Conservation (phyloP, 2,329 filamentous ascomycete genomes). For the Verticillium nonalfalfae region DNA sequence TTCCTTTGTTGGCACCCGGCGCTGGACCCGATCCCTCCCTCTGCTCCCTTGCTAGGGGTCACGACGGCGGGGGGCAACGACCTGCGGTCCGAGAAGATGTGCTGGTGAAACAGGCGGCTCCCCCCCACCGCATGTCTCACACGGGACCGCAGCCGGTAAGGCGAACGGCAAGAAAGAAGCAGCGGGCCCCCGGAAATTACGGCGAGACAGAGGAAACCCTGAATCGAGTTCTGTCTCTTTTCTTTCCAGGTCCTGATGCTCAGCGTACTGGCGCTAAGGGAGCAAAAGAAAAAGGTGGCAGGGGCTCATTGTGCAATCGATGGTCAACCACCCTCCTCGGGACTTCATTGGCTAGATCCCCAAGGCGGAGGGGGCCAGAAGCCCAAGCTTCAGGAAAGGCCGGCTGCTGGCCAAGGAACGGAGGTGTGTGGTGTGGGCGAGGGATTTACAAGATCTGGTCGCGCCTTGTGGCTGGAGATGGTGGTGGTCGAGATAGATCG, state of each 20-base stretch:
- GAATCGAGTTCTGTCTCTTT: neutral
- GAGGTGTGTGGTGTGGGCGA: neutral
- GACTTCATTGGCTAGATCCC: too few species aligned
- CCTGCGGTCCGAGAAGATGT: neutral
- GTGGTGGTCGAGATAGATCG: neutral
- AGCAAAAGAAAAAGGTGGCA: neutral
- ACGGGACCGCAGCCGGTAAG: neutral
- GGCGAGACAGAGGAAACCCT: neutral
- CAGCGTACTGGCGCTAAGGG: neutral
- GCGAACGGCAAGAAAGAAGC: neutral
- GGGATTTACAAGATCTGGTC: neutral
- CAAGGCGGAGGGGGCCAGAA: too few species aligned
- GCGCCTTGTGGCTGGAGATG: neutral
- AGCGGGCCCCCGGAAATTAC: neutral
- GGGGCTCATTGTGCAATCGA: neutral
- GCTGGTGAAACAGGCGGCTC: neutral
- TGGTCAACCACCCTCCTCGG: neutral
- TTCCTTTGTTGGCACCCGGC: neutral
- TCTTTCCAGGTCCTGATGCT: neutral
- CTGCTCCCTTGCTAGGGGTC: neutral
- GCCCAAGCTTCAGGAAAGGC: neutral
- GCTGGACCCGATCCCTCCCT: neutral
- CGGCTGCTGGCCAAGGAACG: neutral
- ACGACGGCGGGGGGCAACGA: too few species aligned
- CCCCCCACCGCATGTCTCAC: neutral